Base-by-base conservation (phyloP, 2,329 filamentous ascomycete genomes). In the Juglanconis oblonga region DNA sequence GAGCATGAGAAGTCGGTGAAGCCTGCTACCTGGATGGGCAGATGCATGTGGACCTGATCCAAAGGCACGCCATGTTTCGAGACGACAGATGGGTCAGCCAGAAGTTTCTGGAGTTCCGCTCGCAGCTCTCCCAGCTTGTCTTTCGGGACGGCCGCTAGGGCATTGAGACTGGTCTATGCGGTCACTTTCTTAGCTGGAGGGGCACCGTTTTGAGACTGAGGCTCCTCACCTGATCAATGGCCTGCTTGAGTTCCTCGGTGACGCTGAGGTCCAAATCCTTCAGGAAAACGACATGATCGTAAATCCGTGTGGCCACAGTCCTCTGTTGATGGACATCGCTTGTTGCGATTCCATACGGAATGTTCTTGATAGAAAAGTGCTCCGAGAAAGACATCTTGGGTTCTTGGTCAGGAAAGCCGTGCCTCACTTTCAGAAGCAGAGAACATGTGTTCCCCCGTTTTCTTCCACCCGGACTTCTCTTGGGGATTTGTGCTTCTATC, bases 1-100 rank as follows among this genome's bases (percentile, higher is more conserved):
- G 79, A 82, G 58, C 79, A 83, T 2, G 79, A 82, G 69, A 84
- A 86, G 68, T 87, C 85, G 49, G 71, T 81, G 66, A 86, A 88
- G 40, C 82, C 84, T 4, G 76, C 76, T 17, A 85, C 79, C 3
- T 73, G 69, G 42, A 88, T 71, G 0, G 86, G 86, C 0, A 87
- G 67, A 66, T 87, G 80, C 64, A 85, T 71, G 70, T 17, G 80
- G 77, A 36, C 74, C 68, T 44, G 40, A 2, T 70, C 63, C 14
- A 85, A 58, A 8, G 69, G 65, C 33, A 69, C 66, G 48, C 68
- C 68, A 14, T 65, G 57, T 11, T 67, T 61, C 5, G 68, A 63
- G 6, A 71, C 31, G 7, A 62, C 48, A 1, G 60, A 52, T 5
- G 55, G 49, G 38, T 69, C 64, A 1, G 38, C 38, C 10, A 70